Percentiles rank a stretch among this genome's conserved stretches.
These are phyloP conservation scores for Takashimella koratensis DNA, from an alignment of 1,284 basidiomycete genomes.

Conservation along the genomic window DNA sequence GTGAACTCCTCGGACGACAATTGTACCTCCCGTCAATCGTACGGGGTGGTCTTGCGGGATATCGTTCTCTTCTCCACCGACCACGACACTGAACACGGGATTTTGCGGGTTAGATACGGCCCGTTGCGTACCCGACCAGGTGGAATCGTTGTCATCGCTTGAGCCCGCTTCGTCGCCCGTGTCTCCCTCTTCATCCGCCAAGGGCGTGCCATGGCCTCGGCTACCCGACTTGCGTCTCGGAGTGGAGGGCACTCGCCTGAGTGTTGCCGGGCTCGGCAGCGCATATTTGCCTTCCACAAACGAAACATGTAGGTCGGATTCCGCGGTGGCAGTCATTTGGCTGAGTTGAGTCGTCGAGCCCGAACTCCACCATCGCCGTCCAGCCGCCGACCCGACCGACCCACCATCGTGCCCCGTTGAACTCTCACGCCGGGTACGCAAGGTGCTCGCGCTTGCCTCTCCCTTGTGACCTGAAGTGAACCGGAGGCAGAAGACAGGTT, in stretches of 20 bases:
- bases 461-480: constrained; percentile 6
- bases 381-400: constrained; percentile 11
- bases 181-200: constrained; percentile 2
- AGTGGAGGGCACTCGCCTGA: background rate
- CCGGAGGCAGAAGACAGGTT: constrained; percentile 28
- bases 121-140: constrained; percentile 24
- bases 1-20: constrained; percentile 22
- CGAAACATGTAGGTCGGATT: constrained; percentile 10
- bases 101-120: background rate
- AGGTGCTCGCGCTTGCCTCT: constrained; percentile 19
- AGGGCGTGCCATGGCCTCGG: background rate
- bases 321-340: constrained; percentile 16
- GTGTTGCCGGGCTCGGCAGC: constrained; percentile 2
- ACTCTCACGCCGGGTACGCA: constrained; percentile 17
- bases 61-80: constrained; percentile 23
- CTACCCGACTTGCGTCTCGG: background rate
- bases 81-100: constrained; percentile 3
- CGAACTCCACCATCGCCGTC: constrained; percentile 19
- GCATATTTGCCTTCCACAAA: constrained; percentile 24
- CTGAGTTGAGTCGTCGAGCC: constrained; percentile 18
- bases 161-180: background rate
- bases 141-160: constrained; percentile 5
- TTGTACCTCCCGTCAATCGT: constrained; percentile 31
- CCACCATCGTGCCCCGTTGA: constrained; percentile 9
- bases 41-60: constrained; percentile 10